Evolutionary conservation across 805 yeast species (phyloP).

Genomic region (Lachancea thermotolerans): DNA sequence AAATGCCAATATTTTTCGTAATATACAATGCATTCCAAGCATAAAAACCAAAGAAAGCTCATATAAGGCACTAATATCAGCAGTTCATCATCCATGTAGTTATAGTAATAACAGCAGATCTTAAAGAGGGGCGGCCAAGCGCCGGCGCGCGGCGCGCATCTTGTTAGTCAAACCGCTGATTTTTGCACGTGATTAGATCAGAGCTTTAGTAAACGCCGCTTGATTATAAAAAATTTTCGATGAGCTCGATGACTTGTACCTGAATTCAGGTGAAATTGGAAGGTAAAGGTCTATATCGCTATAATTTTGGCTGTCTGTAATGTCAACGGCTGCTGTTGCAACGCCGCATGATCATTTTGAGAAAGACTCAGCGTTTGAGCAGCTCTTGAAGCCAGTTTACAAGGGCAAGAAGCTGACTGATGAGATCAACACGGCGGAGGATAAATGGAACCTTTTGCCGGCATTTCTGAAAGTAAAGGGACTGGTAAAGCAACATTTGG

Average conservation of each 20-base stretch:
- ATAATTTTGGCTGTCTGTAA: background rate
- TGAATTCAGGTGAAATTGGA: background rate
- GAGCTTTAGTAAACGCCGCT: too few species aligned
- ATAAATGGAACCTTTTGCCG: constrained; percentile 94
- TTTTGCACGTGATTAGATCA: too few species aligned
- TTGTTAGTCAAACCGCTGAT: too few species aligned
- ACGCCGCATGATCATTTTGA: constrained; percentile 16
- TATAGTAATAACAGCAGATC: too few species aligned
- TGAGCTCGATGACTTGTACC: constrained; percentile 2
- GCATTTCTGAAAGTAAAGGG: constrained; percentile 96
- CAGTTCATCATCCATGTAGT: too few species aligned
- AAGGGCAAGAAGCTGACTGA: constrained; percentile 85
- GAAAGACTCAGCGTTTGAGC: constrained; percentile 61
- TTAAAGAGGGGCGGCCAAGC: too few species aligned
- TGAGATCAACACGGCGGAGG: constrained; percentile 84
- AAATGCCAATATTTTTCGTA: background rate
- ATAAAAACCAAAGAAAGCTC: too few species aligned
- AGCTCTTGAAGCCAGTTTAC: constrained; percentile 70
- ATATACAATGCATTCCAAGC: too few species aligned
- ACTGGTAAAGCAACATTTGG: constrained; percentile 92
- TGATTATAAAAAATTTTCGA: constrained; percentile 3
- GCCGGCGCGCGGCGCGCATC: too few species aligned
- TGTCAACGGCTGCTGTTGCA: constrained; percentile 2
- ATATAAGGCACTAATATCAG: too few species aligned
- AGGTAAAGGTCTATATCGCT: background rate